Evolutionary conservation across 805 yeast genomes (phyloP), one percentile per base, ranked within the genome.

Genomic region (Zygoascus flipseniorum): DNA sequence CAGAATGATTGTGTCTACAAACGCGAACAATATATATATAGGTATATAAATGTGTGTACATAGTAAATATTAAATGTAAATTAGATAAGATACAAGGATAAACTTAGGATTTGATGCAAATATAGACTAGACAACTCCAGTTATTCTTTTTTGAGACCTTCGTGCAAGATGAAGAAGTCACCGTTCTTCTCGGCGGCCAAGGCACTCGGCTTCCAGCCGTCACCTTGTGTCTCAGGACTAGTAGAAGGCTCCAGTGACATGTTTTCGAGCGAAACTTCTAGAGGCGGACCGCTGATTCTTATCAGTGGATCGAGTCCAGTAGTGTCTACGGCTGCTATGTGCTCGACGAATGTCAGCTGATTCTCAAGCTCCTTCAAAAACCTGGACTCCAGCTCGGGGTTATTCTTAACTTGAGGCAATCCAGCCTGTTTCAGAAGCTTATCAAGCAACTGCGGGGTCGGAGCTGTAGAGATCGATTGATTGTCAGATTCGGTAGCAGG

Each of bases 301-400:
- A 62, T 62, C 20, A 71, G 55, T 9, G 75, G 75, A 52, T 60
- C 62, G 10, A 67, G 53, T 2, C 65, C 67, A 2, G 52, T 54
- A 2, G 73, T 68, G 35, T 69, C 63, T 8, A 69, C 67, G 11
- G 60, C 62, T n/a, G 62, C 57, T 18, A 72, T 62, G n/a, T 65
- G 68, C 55, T 71, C 71, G 2, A 72, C 70, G 54, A 72, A 72
- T 26, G 58, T 62, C 31, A 72, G 61, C 60, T 72, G 75, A 46
- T 64, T 65, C 16, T 58, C 56, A 11, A 71, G 58, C 41, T 70
- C 71, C 6, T 50, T 46, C 26, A 62, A 51, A 45, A 68, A 51
- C 39, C 47, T 52, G 28, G 51, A 31, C 51, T 62, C 59, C 26
- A 53, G 47, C 19, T 48, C 48, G 5, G 52, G 43, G 32, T 54